Base-by-base conservation (phyloP, 2,329 filamentous ascomycete genomes). In the Fusarium sp. region DNA sequence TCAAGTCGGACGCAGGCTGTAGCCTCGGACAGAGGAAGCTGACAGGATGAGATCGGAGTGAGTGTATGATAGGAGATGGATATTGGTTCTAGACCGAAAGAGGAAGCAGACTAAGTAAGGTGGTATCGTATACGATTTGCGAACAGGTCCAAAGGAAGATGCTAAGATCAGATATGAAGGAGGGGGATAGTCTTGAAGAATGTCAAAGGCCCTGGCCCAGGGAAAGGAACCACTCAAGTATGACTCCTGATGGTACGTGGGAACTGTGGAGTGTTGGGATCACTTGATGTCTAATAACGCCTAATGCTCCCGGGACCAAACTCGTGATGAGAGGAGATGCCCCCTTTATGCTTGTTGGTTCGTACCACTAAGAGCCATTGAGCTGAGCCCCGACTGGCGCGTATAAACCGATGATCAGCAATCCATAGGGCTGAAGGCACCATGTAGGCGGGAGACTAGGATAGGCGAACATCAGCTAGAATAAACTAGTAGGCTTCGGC, bases 301-400 rank as follows among this genome's bases (percentile, higher is more conserved):
- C 34, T 6, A 15, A 26, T 11, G 15, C 15, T 22, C 33, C 40
- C 20, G 10, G 45, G 26, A 43, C 17, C 51, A 38, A 54, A 24
- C 36, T 10, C 14, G 40, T 15, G 15, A 17, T 13, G 14, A 15
- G 49, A 42, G 10, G n/a, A 34, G n/a, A 36, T 33, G 43, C 7
- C 22, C 55, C 57, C 66, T 69, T 69, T 69, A 69, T 69, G 66
- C 15, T 51, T 57, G 8, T 43, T 46, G 38, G 39, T 14, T 22
- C 38, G 66, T 69, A 50, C 42, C 48, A 69, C 66, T 7, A 38
- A 36, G 26, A 28, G 33, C 15, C 24, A 11, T 43, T 9, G 15
- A 31, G 52, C 48, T 34, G 31, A 28, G 40, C 17, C 34, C 26
- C 40, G 42, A 33, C 17, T 31, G 7, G 34, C 57, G 34, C 42